A percentile compares a stretch with the other conserved stretches of the same genome.
phyloP scores from a whole-genome alignment of 1,139 yeast species.

The Lodderomyces beijingensis region DNA sequence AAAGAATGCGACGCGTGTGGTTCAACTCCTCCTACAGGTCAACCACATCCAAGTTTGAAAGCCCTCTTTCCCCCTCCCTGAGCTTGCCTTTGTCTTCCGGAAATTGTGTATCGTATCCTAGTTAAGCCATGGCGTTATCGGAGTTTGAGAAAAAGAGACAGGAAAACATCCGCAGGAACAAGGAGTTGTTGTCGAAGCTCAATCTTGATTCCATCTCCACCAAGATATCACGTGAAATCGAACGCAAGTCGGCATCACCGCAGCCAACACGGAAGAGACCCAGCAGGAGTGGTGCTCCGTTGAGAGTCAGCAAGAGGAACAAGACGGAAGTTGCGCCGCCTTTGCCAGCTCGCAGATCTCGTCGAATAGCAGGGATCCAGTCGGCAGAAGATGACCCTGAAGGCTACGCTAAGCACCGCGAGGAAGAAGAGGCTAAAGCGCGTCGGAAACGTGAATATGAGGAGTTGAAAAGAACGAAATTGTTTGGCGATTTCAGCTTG shows the following conservation, averaged over 20 bases:
- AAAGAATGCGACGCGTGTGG: too few relatives aligned
- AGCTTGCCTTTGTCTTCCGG: too few relatives aligned
- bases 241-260: conserved; percentile 6
- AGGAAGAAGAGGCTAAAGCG: conserved; percentile 31
- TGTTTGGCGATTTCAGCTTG: conserved; percentile 60
- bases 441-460: conserved; percentile 44
- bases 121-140: conserved; percentile 34
- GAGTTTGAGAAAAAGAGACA: conserved; percentile 69
- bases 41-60: too few relatives aligned
- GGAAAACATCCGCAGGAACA: conserved; percentile 44
- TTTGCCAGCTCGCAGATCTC: conserved; percentile 58
- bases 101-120: too few relatives aligned
- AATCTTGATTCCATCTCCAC: conserved; percentile 33
- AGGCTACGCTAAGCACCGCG: conserved; percentile 29
- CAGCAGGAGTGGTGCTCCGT: conserved; percentile 15
- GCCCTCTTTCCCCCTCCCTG: too few relatives aligned
- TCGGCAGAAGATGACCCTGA: conserved; percentile 35
- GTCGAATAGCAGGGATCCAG: conserved; percentile 62
- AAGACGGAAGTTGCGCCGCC: conserved; percentile 17
- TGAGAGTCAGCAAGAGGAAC: conserved; percentile 14
- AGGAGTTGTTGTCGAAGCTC: conserved; percentile 34
- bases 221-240: conserved; percentile 27
- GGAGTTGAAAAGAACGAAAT: conserved; percentile 47
- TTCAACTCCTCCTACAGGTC: too few relatives aligned
- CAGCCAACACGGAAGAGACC: conserved; percentile 12